Evolutionary conservation across 2,329 filamentous ascomycete species (phyloP).

Genomic region (Xylariomycetidae sp.): DNA sequence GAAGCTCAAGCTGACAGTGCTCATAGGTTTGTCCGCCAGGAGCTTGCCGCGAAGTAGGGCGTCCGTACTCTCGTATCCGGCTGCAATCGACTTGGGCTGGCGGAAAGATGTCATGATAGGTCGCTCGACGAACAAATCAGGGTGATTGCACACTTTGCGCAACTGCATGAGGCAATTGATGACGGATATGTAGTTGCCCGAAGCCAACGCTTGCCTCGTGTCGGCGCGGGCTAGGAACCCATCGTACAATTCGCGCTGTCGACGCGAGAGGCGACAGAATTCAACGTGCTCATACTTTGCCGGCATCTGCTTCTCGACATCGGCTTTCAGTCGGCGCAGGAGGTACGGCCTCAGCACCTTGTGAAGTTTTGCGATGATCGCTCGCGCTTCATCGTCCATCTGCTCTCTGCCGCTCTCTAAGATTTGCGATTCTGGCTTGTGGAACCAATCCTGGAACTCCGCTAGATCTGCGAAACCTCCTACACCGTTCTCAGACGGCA

Average conservation of each 20-base stretch:
- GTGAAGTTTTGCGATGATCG: slow-evolving; percentile 88
- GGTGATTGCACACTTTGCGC: slow-evolving; percentile 96
- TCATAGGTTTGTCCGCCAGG: slow-evolving; percentile 56
- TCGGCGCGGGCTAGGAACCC: slow-evolving; percentile 89
- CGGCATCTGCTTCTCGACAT: slow-evolving; percentile 99
- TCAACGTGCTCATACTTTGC: slow-evolving; percentile 97
- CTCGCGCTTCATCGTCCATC: slow-evolving; percentile 88
- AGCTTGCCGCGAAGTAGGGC: slow-evolving; percentile 61
- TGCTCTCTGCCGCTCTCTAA: slow-evolving; percentile 89
- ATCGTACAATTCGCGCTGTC: slow-evolving; percentile 92
- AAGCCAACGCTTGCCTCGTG: slow-evolving; percentile 80
- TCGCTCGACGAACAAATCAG: slow-evolving; percentile 90
- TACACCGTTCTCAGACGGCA: slow-evolving; percentile 81
- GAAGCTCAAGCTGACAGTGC: slow-evolving; percentile 64
- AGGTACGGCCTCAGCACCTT: slow-evolving; percentile 90
- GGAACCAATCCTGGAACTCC: slow-evolving; percentile 95
- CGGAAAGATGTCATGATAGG: slow-evolving; percentile 96
- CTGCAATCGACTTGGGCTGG: slow-evolving; percentile 72
- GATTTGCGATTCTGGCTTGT: slow-evolving; percentile 91
- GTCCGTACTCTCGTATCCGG: slow-evolving; percentile 69
- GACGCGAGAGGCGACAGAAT: slow-evolving; percentile 89
- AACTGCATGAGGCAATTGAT: slow-evolving; percentile 98
- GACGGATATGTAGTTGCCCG: slow-evolving; percentile 94
- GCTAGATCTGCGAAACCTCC: slow-evolving; percentile 91
- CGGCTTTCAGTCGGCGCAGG: slow-evolving; percentile 82